A percentile compares a stretch with the other conserved stretches of the same genome.
These are phyloP conservation scores for Cordia subcordata DNA, from an alignment of 257 asterid species.

Conservation along the genomic window DNA sequence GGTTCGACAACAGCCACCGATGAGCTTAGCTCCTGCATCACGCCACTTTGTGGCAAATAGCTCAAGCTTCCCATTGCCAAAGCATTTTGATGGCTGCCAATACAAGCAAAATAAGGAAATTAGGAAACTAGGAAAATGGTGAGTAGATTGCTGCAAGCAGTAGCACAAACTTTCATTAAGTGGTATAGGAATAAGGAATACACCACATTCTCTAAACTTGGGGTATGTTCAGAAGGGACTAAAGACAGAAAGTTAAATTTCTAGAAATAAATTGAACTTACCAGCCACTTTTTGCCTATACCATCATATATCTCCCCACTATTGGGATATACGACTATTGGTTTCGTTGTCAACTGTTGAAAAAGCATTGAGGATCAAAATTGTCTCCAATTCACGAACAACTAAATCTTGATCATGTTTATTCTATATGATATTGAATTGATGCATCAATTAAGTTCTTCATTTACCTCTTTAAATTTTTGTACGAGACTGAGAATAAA, in stretches of 20 bases:
- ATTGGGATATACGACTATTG: constrained; percentile 71
- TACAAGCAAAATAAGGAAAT: no score
- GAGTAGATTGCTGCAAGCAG: not conserved
- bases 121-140: no score
- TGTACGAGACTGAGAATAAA: constrained; percentile 57
- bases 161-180: no score
- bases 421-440: not conserved
- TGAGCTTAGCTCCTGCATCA: constrained; percentile 71
- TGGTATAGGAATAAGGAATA: no score
- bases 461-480: constrained; percentile 55
- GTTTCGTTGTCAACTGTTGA: constrained; percentile 58
- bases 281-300: constrained; percentile 68
- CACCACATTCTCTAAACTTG: no score
- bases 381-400: not conserved
- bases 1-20: constrained; percentile 84
- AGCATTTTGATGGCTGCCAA: constrained; percentile 63
- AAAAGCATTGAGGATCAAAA: constrained; percentile 1
- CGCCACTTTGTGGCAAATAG: constrained; percentile 53
- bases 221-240: not conserved
- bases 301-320: constrained; percentile 84
- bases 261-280: constrained; percentile 16
- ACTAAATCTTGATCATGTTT: no score
- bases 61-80: constrained; percentile 61
- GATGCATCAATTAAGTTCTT: not conserved
- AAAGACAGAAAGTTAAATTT: no score